Conservation (phyloP, 352 stramenopile species). For the Albugo candida region DNA sequence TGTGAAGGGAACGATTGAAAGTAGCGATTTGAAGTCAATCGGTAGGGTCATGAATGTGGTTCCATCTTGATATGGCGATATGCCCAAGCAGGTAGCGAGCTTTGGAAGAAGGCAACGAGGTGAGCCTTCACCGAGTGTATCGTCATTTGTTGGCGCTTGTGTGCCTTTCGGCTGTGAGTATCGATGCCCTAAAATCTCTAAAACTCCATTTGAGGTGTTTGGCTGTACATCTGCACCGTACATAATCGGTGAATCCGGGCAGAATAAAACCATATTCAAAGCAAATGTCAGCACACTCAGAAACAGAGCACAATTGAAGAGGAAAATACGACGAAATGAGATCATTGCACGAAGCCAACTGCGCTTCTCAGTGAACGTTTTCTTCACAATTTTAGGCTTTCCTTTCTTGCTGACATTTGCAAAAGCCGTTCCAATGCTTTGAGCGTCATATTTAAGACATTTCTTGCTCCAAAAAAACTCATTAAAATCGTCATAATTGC, state of each 20-base stretch:
- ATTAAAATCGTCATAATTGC: conserved; percentile 14
- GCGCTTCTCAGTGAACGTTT: conserved; percentile 10
- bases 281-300: conserved; percentile 9
- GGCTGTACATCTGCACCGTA: conserved; percentile 4
- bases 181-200: conserved; percentile 3
- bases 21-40: conserved; percentile 2
- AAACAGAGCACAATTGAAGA: conserved; percentile 11
- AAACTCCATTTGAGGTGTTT: neutral
- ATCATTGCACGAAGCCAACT: conserved; percentile 10
- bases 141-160: neutral
- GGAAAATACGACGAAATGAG: conserved; percentile 12
- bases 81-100: conserved; percentile 4
- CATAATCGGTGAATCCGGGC: conserved; percentile 10
- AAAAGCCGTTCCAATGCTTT: conserved; percentile 8
- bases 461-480: conserved; percentile 16
- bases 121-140: neutral
- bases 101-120: neutral
- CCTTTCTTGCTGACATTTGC: conserved; percentile 8
- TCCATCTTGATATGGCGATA: conserved; percentile 1
- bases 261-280: conserved; percentile 11
- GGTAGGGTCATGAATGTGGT: conserved; percentile 1
- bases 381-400: conserved; percentile 9
- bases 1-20: conserved; percentile 24
- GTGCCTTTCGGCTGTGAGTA: neutral
- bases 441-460: conserved; percentile 11